A percentile compares a stretch with the other conserved stretches of the same genome.
Evolutionary conservation across 305 asterid species (phyloP).

Genomic region (Petunia hybrid): DNA sequence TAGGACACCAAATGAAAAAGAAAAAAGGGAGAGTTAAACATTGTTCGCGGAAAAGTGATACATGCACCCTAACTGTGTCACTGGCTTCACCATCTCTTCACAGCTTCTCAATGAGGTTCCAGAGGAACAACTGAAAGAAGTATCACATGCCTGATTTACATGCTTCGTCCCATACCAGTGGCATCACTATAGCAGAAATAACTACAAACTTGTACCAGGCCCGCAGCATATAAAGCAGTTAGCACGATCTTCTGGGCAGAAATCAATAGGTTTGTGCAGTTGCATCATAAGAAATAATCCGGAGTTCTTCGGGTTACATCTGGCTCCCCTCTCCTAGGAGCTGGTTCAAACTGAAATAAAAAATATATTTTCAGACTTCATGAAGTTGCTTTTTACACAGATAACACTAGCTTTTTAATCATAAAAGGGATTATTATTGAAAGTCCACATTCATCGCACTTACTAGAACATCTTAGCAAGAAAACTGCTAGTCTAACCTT

Average conservation of each 20-base stretch:
- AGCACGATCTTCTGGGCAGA: conserved; percentile 35
- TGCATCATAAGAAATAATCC: conserved; percentile 61
- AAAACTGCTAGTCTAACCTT: too few relatives aligned
- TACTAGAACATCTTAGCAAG: too few relatives aligned
- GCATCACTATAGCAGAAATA: conserved; percentile 32
- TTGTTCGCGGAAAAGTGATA: conserved; percentile 24
- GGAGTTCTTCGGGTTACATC: conserved; percentile 74
- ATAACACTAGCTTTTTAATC: too few relatives aligned
- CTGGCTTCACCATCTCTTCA: conserved; percentile 35
- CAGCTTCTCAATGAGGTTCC: conserved; percentile 27
- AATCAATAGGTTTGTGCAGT: conserved; percentile 35
- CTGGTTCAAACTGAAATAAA: conserved; percentile 62
- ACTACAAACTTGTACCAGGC: conserved; percentile 29
- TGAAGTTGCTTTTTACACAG: background rate
- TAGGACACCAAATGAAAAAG: background rate
- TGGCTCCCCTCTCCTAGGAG: conserved; percentile 72
- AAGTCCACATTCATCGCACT: too few relatives aligned
- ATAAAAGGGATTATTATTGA: too few relatives aligned
- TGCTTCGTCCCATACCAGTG: conserved; percentile 41
- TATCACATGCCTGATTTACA: conserved; percentile 36
- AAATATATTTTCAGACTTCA: conserved; percentile 3
- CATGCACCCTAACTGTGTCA: conserved; percentile 25
- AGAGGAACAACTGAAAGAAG: background rate
- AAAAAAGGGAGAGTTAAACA: background rate
- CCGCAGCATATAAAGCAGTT: conserved; percentile 34